phyloP scores from a whole-genome alignment of 805 yeast genomes.

The Candida ipomoeae region DNA sequence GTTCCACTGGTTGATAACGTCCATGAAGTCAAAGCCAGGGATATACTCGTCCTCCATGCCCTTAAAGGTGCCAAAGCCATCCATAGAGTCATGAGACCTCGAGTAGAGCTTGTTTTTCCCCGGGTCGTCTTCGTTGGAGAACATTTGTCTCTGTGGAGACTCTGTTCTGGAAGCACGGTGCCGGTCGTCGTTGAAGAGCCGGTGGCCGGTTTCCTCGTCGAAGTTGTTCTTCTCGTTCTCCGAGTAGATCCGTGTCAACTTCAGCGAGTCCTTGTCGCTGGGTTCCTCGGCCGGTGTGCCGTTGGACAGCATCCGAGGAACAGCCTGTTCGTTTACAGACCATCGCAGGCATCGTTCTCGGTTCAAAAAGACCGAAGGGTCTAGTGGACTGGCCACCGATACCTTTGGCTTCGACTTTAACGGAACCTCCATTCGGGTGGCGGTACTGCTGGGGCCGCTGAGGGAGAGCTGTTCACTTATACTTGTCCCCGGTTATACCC shows the following conservation, averaged over 20 bases:
- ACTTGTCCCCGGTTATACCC: background rate
- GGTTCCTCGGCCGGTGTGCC: background rate
- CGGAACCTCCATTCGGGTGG: conserved; percentile 33
- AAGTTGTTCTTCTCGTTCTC: conserved; percentile 63
- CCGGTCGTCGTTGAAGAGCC: conserved; percentile 50
- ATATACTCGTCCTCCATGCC: conserved; percentile 76
- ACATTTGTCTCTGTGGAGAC: conserved; percentile 9
- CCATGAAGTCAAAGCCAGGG: conserved; percentile 62
- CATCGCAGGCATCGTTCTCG: conserved; percentile 6
- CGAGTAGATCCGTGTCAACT: conserved; percentile 54
- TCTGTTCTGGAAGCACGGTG: conserved; percentile 40
- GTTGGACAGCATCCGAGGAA: background rate
- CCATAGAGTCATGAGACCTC: conserved; percentile 27
- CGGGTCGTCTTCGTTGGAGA: background rate
- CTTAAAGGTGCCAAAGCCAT: conserved; percentile 15
- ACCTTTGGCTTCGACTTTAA: conserved; percentile 39
- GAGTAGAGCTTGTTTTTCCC: conserved; percentile 24
- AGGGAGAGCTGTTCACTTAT: background rate
- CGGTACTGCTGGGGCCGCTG: background rate
- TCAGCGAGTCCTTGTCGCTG: conserved; percentile 18
- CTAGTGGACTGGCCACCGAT: conserved; percentile 19
- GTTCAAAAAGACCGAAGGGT: conserved; percentile 7
- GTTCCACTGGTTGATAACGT: conserved; percentile 47
- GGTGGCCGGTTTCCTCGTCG: conserved; percentile 49
- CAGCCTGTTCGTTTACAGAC: conserved; percentile 3